Evolutionary conservation across 2,329 filamentous ascomycete genomes (phyloP), one percentile per base, ranked within the genome.

Genomic region (Stemphylium vesicarium): DNA sequence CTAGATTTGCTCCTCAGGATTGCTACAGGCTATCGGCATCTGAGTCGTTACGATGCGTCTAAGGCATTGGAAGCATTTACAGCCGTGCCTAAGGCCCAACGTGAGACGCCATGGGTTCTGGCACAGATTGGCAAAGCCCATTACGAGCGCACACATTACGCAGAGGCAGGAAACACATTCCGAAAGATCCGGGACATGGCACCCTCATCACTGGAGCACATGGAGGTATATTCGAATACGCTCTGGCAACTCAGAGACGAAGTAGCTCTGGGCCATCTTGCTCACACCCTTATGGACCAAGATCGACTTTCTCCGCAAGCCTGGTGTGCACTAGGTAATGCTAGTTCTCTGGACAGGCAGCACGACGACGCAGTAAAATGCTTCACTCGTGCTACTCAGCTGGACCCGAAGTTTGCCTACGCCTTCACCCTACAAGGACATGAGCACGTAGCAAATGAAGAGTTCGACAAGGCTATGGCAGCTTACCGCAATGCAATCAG

Each of bases 161-260:
- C 82, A 2, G 91, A 96, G 60, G 92, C 95, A 3, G 94, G 96
- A 72, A 91, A 90, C 61, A 90, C 88, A 68, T 99, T 96, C 74
- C 83, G 87, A 53, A 87, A 88, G 51, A 85, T 99, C 62, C 88
- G 92, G 45, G 85, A 88, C 29, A 82, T 95, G 63, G 88, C 91
- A 11, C 94, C 94, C 1, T 90, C 91, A 1, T 87, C 91, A 4
- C 82, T 96, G 39, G 90, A 96, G 71, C 93, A 97, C 70, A 97
- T 98, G 93, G 95, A 99, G 72, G 88, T 98, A 32, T 99, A 96
- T 77, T 98, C 94, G 12, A 99, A 95, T 0, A 89, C 96, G n/a
- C 83, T 99, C n/a, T 99, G 96, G 95, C 93, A 97, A 75, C 80
- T 97, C 59, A 96, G 96, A 76, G 88, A 90, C 60, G 94, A 97